A percentile compares a stretch with the other conserved stretches of the same genome.
Evolutionary conservation across 1,284 basidiomycete genomes (phyloP).

Genomic region (Ganoderma multipileum): DNA sequence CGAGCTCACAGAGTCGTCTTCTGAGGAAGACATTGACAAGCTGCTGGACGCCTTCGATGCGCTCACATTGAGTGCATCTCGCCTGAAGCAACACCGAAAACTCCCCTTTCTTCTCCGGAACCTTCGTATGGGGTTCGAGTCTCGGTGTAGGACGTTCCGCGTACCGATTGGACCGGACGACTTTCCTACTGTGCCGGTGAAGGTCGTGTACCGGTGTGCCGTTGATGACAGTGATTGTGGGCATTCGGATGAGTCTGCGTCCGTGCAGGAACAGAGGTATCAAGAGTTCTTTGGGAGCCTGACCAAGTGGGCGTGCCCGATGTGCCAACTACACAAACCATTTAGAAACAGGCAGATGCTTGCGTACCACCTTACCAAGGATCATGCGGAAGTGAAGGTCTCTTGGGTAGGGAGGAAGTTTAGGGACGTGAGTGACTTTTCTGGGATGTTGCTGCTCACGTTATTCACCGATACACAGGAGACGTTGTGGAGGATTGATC

Average conservation of each 20-base stretch:
- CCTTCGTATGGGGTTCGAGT: conserved; percentile 46
- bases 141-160: conserved; percentile 13
- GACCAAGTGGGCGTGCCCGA: conserved; percentile 60
- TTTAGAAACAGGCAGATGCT: conserved; percentile 60
- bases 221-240: conserved; percentile 16
- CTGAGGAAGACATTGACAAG: conserved; percentile 34
- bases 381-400: conserved; percentile 55
- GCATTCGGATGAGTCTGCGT: conserved; percentile 16
- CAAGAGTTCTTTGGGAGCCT: conserved; percentile 31
- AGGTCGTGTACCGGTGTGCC: conserved; percentile 40
- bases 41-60: conserved; percentile 42
- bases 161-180: conserved; percentile 25
- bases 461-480: conserved; percentile 11
- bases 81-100: conserved; percentile 23
- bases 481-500: conserved; percentile 25
- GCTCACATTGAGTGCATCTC: conserved; percentile 39
- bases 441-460: not conserved
- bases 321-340: conserved; percentile 60
- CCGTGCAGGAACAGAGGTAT: conserved; percentile 14
- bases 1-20: conserved; percentile 21
- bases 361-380: conserved; percentile 57
- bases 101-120: conserved; percentile 64
- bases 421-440: conserved; percentile 7
- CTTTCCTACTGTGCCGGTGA: conserved; percentile 33
- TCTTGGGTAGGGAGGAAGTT: conserved; percentile 48